Base-by-base conservation (phyloP, 2,329 filamentous ascomycete genomes). In the Penicillium sp. region DNA sequence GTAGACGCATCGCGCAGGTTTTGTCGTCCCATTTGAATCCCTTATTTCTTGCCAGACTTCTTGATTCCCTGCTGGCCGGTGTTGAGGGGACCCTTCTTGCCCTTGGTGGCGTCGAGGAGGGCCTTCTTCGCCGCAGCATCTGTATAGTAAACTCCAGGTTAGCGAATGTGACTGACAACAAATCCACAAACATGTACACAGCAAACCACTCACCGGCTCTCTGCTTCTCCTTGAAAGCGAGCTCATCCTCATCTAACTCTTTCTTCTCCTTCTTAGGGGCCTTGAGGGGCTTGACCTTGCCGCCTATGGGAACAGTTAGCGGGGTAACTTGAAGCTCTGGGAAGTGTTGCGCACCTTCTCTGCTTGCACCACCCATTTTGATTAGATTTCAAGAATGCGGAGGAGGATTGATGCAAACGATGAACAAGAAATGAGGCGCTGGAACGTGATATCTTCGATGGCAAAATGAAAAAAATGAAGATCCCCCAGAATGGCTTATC, bases 1-100 rank as follows among this genome's bases (percentile, higher is more conserved):
- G 24, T 10, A 35, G 19, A 35, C 18, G 43, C 31, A 24, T 14
- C 31, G 13, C 11, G 51, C 18, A 9, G 24, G 9, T 31, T 10
- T 10, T 18, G 31, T 36, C n/a, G n/a, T 41, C 19, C 44, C 53
- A 55, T 19, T 11, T 16, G 9, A 27, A 37, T 33, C 41, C 55
- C 70, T 80, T 84, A 96, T 88, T 97, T 96, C 90, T 97, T 96
- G 78, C 92, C 93, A 62, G 90, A 95, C 87, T 96, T 97, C 88
- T 97, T 97, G 83, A 98, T 96, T 63, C 92, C 92, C 80, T 96
- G 91, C 50, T 83, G 78, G 36, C 92, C 92, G 35, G 87, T 89
- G 80, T 92, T 93, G 75, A 97, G 76, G 39, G 94, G 93, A 3
- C 94, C 94, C 81, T 66, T 66, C 65, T 96, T 96, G 77, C 90